These are phyloP conservation scores for Fusarium nisikadoi DNA, from an alignment of 2,329 filamentous ascomycete genomes.

Conservation along the genomic window DNA sequence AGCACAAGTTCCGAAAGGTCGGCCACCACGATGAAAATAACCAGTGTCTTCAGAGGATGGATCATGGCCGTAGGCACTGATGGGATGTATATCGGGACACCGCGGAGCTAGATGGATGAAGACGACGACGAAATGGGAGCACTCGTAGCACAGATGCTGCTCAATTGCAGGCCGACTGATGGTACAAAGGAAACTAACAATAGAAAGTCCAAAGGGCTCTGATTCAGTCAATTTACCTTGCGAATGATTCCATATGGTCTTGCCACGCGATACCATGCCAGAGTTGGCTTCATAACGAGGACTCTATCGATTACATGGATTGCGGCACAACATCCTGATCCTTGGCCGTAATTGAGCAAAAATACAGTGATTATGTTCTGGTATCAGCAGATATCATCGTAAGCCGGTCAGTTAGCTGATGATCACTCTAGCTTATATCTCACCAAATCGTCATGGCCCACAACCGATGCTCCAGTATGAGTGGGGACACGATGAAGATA, in stretches of 20 bases:
- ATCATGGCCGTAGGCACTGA: background rate
- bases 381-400: background rate
- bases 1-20: too few relatives aligned
- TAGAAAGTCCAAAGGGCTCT: rapidly evolving
- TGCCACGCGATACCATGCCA: rapidly evolving
- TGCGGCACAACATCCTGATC: background rate
- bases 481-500: background rate
- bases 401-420: background rate
- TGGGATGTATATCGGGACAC: background rate
- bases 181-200: background rate
- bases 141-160: background rate
- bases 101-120: rapidly evolving
- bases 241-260: rapidly evolving
- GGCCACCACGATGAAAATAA: background rate
- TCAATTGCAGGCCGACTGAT: rapidly evolving
- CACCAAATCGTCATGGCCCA: background rate
- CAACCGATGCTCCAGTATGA: background rate
- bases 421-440: background rate
- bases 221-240: rapidly evolving
- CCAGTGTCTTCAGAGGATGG: background rate
- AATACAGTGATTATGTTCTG: rapidly evolving
- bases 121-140: rapidly evolving
- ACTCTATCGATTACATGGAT: background rate
- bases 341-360: background rate
- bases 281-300: rapidly evolving